These are phyloP conservation scores for Phytophthora europaea DNA, from an alignment of 352 stramenopile genomes.

Conservation along the genomic window DNA sequence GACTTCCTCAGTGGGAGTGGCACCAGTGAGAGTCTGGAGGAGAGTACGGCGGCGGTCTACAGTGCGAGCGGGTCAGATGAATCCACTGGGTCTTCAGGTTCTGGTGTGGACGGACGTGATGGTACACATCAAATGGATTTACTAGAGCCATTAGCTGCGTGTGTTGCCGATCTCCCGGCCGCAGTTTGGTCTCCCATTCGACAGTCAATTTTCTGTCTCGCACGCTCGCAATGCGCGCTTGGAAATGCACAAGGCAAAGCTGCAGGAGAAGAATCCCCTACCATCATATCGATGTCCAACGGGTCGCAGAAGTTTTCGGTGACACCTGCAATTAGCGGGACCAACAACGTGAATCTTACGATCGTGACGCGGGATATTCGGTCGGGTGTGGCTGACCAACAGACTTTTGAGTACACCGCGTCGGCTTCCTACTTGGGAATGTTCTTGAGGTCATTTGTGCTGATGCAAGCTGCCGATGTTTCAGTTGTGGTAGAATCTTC, in stretches of 20 bases:
- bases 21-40: background rate
- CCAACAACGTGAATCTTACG: slow-evolving; percentile 23
- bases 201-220: slow-evolving; percentile 16
- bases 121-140: slow-evolving; percentile 15
- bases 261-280: background rate
- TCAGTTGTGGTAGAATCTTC: slow-evolving; percentile 1
- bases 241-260: background rate
- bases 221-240: slow-evolving; percentile 6
- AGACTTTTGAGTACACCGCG: slow-evolving; percentile 20
- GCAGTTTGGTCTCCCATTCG: slow-evolving; percentile 21
- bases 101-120: background rate
- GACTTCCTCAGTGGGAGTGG: background rate
- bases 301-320: slow-evolving; percentile 16
- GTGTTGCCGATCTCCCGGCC: slow-evolving; percentile 1
- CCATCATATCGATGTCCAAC: slow-evolving; percentile 15
- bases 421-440: slow-evolving; percentile 24
- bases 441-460: slow-evolving; percentile 24
- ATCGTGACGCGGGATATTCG: slow-evolving; percentile 17
- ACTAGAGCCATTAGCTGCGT: slow-evolving; percentile 12
- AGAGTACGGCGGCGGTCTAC: background rate
- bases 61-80: background rate
- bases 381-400: background rate
- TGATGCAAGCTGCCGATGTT: slow-evolving; percentile 13
- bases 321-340: background rate
- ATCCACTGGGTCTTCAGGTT: background rate